Evolutionary conservation across 1,284 basidiomycete species (phyloP).

Genomic region (Rhodotorula sp.): DNA sequence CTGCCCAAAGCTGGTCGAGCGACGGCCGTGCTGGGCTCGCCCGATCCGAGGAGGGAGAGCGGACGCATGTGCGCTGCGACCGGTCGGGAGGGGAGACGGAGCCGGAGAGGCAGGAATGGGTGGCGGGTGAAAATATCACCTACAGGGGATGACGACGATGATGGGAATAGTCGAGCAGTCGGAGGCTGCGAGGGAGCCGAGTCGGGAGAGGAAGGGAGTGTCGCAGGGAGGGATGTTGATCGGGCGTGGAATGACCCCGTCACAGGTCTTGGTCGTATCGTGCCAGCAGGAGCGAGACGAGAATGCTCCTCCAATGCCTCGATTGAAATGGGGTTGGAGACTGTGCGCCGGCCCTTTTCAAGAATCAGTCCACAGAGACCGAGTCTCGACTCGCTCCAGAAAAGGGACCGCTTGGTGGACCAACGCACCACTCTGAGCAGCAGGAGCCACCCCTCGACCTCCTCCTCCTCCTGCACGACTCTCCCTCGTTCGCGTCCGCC

Average conservation of each 20-base stretch:
- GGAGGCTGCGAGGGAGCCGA: neutral
- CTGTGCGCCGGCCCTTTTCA: too few relatives aligned
- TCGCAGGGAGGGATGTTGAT: neutral
- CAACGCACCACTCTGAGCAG: too few relatives aligned
- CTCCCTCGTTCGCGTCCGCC: neutral
- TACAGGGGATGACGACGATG: neutral
- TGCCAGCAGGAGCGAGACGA: neutral
- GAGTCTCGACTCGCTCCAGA: too few relatives aligned
- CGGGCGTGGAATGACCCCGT: neutral
- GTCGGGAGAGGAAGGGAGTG: neutral
- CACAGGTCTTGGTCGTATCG: neutral
- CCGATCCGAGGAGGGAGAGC: neutral
- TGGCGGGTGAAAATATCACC: neutral
- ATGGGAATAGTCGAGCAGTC: too few relatives aligned
- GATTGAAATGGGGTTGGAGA: too few relatives aligned
- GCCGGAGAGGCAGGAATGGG: neutral
- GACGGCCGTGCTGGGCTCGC: neutral
- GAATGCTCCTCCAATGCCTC: neutral
- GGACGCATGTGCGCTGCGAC: neutral
- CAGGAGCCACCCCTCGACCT: too few relatives aligned
- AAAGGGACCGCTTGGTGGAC: too few relatives aligned
- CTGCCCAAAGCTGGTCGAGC: neutral
- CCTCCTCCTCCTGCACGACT: neutral
- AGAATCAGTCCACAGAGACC: too few relatives aligned
- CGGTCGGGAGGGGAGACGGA: neutral